Conservation (phyloP, 345 rosid genomes). For the Melaleuca alternifolia region DNA sequence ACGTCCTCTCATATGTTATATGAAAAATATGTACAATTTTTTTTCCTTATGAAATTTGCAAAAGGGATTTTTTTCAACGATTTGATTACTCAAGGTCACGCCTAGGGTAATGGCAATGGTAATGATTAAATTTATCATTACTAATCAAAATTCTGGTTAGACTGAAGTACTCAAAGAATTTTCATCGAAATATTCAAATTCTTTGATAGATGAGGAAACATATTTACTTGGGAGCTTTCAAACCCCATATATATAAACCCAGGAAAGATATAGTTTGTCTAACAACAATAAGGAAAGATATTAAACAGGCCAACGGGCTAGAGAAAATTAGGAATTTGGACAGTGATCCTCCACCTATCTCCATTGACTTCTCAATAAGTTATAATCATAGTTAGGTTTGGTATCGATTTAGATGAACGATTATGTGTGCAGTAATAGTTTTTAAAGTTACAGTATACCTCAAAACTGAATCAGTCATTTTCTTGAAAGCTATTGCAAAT, state of each 20-base stretch:
- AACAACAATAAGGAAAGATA: neutral
- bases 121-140: neutral
- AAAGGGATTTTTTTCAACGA: neutral
- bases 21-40: neutral
- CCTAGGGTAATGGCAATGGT: neutral
- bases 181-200: neutral
- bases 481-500: neutral
- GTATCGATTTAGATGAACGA: neutral
- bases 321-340: neutral
- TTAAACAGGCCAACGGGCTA: neutral
- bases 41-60: neutral
- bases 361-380: neutral
- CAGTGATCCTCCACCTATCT: neutral
- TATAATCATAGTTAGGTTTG: neutral
- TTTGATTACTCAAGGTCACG: neutral
- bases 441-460: neutral
- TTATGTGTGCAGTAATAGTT: neutral
- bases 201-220: neutral
- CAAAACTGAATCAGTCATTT: neutral
- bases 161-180: neutral
- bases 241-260: neutral
- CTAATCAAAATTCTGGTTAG: too few relatives aligned
- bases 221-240: neutral
- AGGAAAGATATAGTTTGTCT: neutral
- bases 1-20: neutral